These are phyloP conservation scores for Nepenthes mirabilis DNA, from an alignment of 148 eudicot genomes.

Conservation along the genomic window DNA sequence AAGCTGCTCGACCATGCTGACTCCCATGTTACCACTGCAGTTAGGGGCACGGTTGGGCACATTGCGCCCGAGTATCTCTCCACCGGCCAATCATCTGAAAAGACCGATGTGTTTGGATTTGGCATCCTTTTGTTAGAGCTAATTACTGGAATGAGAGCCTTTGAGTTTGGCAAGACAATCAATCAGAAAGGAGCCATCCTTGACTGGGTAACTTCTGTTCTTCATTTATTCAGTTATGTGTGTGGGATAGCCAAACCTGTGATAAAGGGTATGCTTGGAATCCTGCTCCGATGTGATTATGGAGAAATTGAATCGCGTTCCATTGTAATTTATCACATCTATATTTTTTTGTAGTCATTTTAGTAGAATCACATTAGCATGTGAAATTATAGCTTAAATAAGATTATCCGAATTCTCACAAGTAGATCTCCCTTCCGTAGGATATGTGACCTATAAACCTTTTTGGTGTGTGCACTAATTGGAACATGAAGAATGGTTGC, in stretches of 20 bases:
- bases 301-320: too few species aligned
- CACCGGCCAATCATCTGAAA: conserved; percentile 90
- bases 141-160: conserved; percentile 82
- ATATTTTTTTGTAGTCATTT: too few species aligned
- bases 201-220: conserved; percentile 55
- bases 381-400: too few species aligned
- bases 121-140: conserved; percentile 86
- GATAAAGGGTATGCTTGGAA: not conserved
- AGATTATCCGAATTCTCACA: too few species aligned
- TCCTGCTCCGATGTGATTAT: too few species aligned
- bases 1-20: conserved; percentile 89
- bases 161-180: conserved; percentile 73
- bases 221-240: not conserved
- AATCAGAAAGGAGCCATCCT: conserved; percentile 93
- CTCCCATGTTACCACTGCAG: conserved; percentile 91
- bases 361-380: too few species aligned
- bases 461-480: too few species aligned
- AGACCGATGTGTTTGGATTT: conserved; percentile 90
- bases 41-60: conserved; percentile 91
- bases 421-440: too few species aligned
- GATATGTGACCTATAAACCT: too few species aligned
- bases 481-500: too few species aligned
- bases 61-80: conserved; percentile 94
- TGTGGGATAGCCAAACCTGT: not conserved
- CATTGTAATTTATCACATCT: too few species aligned